phyloP scores from a whole-genome alignment of 192 early-diverging fungal species.

The Coemansia sp. region DNA sequence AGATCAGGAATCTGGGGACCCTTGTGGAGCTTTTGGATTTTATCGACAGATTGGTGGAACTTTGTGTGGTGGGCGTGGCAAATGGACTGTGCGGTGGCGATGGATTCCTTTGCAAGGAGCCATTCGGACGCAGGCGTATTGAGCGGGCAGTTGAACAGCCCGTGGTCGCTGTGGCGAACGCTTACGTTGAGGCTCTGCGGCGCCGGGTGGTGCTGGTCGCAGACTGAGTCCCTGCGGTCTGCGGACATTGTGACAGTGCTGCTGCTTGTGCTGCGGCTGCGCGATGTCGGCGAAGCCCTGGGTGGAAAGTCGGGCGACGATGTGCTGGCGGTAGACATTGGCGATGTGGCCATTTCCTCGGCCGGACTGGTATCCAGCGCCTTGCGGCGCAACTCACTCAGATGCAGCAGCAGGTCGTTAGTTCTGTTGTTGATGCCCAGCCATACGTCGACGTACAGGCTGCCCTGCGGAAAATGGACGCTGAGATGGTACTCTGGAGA shows the following conservation, averaged over 20 bases:
- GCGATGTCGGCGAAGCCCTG: background rate
- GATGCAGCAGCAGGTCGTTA: constrained; percentile 40
- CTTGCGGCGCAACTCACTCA: constrained; percentile 46
- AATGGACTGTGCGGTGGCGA: constrained; percentile 23
- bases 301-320: constrained; percentile 3
- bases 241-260: background rate
- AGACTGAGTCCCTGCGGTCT: constrained; percentile 44
- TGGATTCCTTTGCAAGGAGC: constrained; percentile 48
- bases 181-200: constrained; percentile 5
- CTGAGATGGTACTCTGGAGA: constrained; percentile 46
- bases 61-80: constrained; percentile 39
- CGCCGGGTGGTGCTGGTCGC: background rate
- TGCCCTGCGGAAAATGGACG: constrained; percentile 50
- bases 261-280: constrained; percentile 7
- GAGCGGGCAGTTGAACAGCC: constrained; percentile 45
- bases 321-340: constrained; percentile 6
- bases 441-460: constrained; percentile 51
- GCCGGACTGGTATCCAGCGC: constrained; percentile 46
- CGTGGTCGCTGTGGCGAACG: constrained; percentile 25
- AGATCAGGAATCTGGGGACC: constrained; percentile 21
- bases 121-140: constrained; percentile 31
- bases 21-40: constrained; percentile 26
- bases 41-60: constrained; percentile 33
- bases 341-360: constrained; percentile 14
- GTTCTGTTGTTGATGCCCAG: constrained; percentile 40